Evolutionary conservation across 2,329 filamentous ascomycete species (phyloP), one percentile per base, ranked within the genome.

Genomic region (Reticulascus tulasneorum): DNA sequence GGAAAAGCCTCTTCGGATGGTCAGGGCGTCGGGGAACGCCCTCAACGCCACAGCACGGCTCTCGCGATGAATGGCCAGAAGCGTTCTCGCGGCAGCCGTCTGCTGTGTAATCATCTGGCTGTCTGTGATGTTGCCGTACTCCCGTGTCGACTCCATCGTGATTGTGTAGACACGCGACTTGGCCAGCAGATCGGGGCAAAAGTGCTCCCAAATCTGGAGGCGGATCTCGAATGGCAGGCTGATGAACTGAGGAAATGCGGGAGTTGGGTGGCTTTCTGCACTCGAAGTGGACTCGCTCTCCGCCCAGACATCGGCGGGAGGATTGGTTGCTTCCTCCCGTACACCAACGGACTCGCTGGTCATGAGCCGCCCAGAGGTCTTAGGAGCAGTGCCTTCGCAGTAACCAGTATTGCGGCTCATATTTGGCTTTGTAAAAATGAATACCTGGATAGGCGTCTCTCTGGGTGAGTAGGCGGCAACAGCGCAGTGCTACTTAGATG

Each of bases 1-100:
- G 3, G 50, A 50, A 5, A 54, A 46, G 7, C 48, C 48, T 5
- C 45, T 32, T 4, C 56, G 47, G 2, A 67, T 49, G 19, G 22
- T 31, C 17, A 66, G 41, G 11, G 51, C 42, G 18, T 67, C 45
- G 0, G 63, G 63, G 9, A 56, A 58, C 4, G 38, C 44, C 8
- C 46, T 49, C 24, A 53, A 39, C 5, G 51, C 62, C 4, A 63
- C 36, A 11, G 38, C 45, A 18, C 63, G 62, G 13, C 59, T 60
- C 42, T 65, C 61, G 8, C 49, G 45, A 23, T 62, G 51, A 8
- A 59, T 50, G 2, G 60, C 53, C 21, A 64, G 44, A 10, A 66
- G 41, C 5, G 44, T 38, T 7, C 60, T 55, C 7, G 29, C 24
- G 4, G 37, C 11, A 5, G 21, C 31, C 12, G 37, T 42, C 24